Base-by-base conservation (phyloP, 495 filamentous ascomycete species). In the Paragyromitra xinjiangensis region DNA sequence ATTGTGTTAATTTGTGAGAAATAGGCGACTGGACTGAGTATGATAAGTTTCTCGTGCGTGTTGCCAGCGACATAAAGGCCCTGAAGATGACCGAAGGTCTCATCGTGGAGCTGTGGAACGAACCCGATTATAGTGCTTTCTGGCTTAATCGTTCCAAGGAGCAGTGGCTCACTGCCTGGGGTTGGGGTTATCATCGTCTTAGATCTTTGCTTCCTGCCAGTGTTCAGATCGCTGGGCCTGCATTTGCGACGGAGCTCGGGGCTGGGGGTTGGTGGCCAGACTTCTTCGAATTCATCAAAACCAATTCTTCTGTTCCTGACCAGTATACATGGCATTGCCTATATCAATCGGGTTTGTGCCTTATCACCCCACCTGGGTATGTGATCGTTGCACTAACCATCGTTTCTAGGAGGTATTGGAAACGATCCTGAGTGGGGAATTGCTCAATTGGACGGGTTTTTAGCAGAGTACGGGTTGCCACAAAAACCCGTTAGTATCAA, bases 21-120 rank as follows among this genome's bases (percentile, higher is more conserved):
- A 26, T 0, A 58, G 84, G 83, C 6, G 79, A 85, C 69, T 86
- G 84, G 84, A 73, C 75, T 0, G 67, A 78, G 42, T 85, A 82
- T 62, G 84, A 86, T 64, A 45, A 68, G 0, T 86, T 84, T 58
- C 44, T 86, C 2, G 78, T 69, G 0, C 82, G 80, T 22, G 64
- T 84, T 9, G 80, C 84, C 24, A 53, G 69, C 0, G 84, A 85
- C 62, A 78, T 86, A 61, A 81, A 82, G 14, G 75, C 73, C 5
- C 81, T 84, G 53, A 56, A 81, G 61, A 82, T 83, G 48, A 74
- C 81, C 1, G 78, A 82, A 26, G 83, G 82, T 4, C 73, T 85
- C 8, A 81, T 83, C 16, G 75, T 79, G 37, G 84, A 86, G 72
- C 82, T 84, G 26, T 87, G 85, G 85, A 87, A 86, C 72, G 85